Base-by-base conservation (phyloP, 83 land plant species). In the Thuja plicata region DNA sequence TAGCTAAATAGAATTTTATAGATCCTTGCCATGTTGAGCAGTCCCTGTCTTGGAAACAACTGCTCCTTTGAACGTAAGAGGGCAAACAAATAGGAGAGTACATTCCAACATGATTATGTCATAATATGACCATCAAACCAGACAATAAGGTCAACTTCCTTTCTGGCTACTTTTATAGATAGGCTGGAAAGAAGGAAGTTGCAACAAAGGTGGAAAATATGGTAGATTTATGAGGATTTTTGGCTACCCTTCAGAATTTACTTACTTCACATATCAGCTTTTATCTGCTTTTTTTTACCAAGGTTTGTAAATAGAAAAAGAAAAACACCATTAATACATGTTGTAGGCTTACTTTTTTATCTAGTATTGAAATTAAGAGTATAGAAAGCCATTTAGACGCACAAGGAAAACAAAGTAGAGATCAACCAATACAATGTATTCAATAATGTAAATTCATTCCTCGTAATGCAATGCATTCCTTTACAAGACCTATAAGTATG, bases 401-500 rank as follows among this genome's bases (percentile, higher is more conserved):
- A 66, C 71, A 66, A 66, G n/a, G 71, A 66, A 66, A 66, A 27
- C 71, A 66, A 66, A 66, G n/a, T 66, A 66, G 71, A 66, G 71
- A 66, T 24, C 8, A 19, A 66, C 24, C 71, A 66, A 24, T 66
- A 66, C 71, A 66, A 27, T 27, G 71, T 27, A 24, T 66, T 66
- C 71, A 66, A 7, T 66, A 66, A 66, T 66, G 5, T 24, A 66
- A 8, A 24, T 66, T 6, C 30, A 66, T 24, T 66, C 71, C n/a
- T 27, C 5, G 50, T 66, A 66, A 66, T 66, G 24, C 7, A 66
- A 24, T 66, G n/a, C 71, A 27, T 24, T 66, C 71, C 9, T 66
- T 6, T 30, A 66, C n/a, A 27, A 66, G 71, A 66, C 71, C 30
- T 66, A 66, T 5, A 27, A 66, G 30, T 66, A 66, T 27, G 71